Evolutionary conservation across 176 grass and related monocot species (phyloP), one percentile per base, ranked within the genome.

Genomic region (Oryza brachyantha): DNA sequence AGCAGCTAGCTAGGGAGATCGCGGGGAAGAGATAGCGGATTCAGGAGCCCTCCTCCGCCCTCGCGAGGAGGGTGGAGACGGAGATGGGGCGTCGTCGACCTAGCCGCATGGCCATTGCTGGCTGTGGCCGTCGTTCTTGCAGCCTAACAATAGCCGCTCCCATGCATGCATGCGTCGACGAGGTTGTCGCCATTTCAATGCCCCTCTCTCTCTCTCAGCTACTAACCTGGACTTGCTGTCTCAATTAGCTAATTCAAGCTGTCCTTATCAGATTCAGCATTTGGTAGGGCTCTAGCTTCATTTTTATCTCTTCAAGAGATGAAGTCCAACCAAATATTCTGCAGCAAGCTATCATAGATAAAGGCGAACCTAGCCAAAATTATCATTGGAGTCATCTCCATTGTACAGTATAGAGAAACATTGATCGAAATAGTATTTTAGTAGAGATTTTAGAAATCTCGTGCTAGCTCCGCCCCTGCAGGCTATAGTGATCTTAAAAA

Each of bases 11-110:
- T n/a, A n/a, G 79, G 68, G 79, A 74, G 70, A 64, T 37, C 60
- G 42, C 67, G 2, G 59, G 29, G 35, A 54, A 84, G 79, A 71
- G 43, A 74, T n/a, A n/a, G 73, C 70, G 75, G 79, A 78, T 67
- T 79, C 79, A 66, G 84, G 75, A 68, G 27, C 74, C 24, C 79
- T 52, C 46, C 13, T 52, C 42, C 60, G 74, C 32, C 81, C 32
- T 35, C 81, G 85, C n/a, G 70, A 45, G 10, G 37, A 26, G 57
- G 29, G 70, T 31, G 82, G 70, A 59, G 72, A 75, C 57, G 46
- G 60, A 29, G 67, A 14, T 21, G 52, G 58, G 72, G 48, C 70
- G 64, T 39, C 70, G 64, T 39, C 38, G 54, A 27, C 10, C 22
- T 70, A 35, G 35, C 16, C 38, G 58, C n/a, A 43, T 61, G 32